Evolutionary conservation across 1,284 basidiomycete species (phyloP).

Genomic region (Ceratobasidium theobromae): DNA sequence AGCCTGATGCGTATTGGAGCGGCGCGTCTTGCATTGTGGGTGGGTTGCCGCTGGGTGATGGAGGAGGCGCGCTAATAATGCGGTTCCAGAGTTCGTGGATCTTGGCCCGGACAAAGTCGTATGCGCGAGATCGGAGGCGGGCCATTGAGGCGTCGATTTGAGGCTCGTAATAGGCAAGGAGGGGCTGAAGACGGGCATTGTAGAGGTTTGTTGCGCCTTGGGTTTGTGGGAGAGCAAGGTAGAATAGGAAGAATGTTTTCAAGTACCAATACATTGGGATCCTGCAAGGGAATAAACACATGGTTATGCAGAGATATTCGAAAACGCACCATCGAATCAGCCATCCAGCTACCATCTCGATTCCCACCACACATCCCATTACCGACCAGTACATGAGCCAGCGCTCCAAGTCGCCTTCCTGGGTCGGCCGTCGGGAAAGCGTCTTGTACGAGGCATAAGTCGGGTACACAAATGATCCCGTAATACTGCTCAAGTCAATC

Average conservation of each 20-base stretch:
- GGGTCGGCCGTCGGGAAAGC: slow-evolving; percentile 73
- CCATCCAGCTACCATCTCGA: slow-evolving; percentile 82
- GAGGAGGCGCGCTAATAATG: slow-evolving; percentile 39
- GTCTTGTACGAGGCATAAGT: slow-evolving; percentile 86
- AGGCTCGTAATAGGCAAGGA: slow-evolving; percentile 72
- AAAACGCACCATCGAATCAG: slow-evolving; percentile 68
- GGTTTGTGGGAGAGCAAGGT: slow-evolving; percentile 88
- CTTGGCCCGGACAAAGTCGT: slow-evolving; percentile 55
- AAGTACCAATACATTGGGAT: slow-evolving; percentile 85
- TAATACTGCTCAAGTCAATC: slow-evolving; percentile 10
- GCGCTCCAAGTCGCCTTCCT: slow-evolving; percentile 74
- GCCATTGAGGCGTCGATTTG: slow-evolving; percentile 79
- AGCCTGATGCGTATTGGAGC: slow-evolving; percentile 58
- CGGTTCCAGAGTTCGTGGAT: slow-evolving; percentile 63
- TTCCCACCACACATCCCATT: slow-evolving; percentile 69
- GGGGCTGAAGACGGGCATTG: slow-evolving; percentile 70
- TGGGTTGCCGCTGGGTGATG: slow-evolving; percentile 42
- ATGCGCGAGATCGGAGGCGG: slow-evolving; percentile 58
- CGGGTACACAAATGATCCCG: slow-evolving; percentile 71
- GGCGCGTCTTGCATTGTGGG: slow-evolving; percentile 59
- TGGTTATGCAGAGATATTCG: slow-evolving; percentile 13
- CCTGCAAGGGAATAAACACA: slow-evolving; percentile 50
- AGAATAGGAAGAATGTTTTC: slow-evolving; percentile 84
- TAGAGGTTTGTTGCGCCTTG: slow-evolving; percentile 80
- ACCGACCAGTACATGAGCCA: slow-evolving; percentile 93